Conservation (phyloP, 805 yeast species). For the Starmerella bombicola region DNA sequence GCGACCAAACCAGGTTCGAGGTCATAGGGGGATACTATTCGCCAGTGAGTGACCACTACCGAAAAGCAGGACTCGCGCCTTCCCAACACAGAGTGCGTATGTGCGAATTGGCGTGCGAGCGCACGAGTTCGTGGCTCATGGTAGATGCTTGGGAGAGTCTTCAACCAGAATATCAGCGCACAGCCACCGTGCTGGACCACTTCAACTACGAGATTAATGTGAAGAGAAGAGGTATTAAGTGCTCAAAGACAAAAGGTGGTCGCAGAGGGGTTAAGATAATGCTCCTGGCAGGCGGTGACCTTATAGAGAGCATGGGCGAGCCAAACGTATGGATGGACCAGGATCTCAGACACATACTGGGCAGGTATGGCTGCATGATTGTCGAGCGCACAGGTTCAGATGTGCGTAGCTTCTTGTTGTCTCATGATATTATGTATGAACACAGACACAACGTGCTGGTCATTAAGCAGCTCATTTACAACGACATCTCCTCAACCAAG, state of each 20-base stretch:
- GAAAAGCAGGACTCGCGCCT: conserved; percentile 84
- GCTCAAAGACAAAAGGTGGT: conserved; percentile 29
- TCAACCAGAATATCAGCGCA: conserved; percentile 81
- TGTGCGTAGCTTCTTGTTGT: conserved; percentile 78
- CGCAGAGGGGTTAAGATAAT: conserved; percentile 79
- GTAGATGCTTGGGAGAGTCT: conserved; percentile 98
- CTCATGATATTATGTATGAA: conserved; percentile 96
- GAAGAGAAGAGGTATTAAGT: conserved; percentile 71
- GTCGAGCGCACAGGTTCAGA: conserved; percentile 96
- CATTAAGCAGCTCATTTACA: conserved; percentile 89
- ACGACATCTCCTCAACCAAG: conserved; percentile 90
- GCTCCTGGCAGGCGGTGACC: conserved; percentile 95
- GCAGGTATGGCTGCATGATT: conserved; percentile 89
- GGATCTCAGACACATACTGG: conserved; percentile 88
- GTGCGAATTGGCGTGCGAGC: conserved; percentile 96
- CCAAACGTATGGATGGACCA: conserved; percentile 98
- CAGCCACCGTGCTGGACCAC: conserved; percentile 91
- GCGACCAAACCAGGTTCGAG: conserved; percentile 86
- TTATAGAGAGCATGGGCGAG: conserved; percentile 98
- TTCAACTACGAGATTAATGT: conserved; percentile 90
- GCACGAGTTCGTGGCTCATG: conserved; percentile 96
- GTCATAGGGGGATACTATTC: conserved; percentile 94
- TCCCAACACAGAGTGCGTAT: conserved; percentile 84
- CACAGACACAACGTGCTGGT: conserved; percentile 85
- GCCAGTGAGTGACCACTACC: conserved; percentile 82